Conservation (phyloP, 768 basidiomycete species). For the Calocera cornea region DNA sequence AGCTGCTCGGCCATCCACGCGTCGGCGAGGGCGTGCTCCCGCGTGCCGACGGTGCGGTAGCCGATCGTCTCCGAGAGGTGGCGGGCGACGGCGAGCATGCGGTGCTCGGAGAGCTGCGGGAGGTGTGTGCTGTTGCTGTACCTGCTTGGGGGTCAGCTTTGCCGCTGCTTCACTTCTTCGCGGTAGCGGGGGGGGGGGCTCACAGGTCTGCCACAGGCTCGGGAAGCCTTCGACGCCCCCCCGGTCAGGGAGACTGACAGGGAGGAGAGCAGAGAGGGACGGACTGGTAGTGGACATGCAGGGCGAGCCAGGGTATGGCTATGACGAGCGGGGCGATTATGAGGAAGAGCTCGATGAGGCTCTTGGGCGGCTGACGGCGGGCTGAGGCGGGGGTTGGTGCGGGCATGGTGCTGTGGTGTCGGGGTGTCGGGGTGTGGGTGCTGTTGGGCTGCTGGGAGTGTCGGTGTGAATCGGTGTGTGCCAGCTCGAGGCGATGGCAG, state of each 20-base stretch:
- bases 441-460: too few relatives aligned
- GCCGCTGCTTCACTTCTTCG: too few relatives aligned
- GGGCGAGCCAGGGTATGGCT: background rate
- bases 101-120: slow-evolving; percentile 16
- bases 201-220: background rate
- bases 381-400: background rate
- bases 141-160: background rate
- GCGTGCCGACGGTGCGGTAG: slow-evolving; percentile 80
- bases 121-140: slow-evolving; percentile 5
- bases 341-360: background rate
- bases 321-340: background rate
- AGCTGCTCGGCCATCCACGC: slow-evolving; percentile 65
- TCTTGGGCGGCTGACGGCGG: background rate
- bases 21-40: slow-evolving; percentile 75
- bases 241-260: background rate
- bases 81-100: slow-evolving; percentile 16
- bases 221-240: background rate
- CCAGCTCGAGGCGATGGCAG: too few relatives aligned
- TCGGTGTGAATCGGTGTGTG: too few relatives aligned
- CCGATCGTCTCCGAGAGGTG: slow-evolving; percentile 61
- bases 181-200: too few relatives aligned
- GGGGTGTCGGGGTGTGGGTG: too few relatives aligned
- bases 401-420: too few relatives aligned
- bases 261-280: background rate
- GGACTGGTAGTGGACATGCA: background rate